Base-by-base conservation (phyloP, 352 stramenopile genomes). In the Phytophthora parvispora region DNA sequence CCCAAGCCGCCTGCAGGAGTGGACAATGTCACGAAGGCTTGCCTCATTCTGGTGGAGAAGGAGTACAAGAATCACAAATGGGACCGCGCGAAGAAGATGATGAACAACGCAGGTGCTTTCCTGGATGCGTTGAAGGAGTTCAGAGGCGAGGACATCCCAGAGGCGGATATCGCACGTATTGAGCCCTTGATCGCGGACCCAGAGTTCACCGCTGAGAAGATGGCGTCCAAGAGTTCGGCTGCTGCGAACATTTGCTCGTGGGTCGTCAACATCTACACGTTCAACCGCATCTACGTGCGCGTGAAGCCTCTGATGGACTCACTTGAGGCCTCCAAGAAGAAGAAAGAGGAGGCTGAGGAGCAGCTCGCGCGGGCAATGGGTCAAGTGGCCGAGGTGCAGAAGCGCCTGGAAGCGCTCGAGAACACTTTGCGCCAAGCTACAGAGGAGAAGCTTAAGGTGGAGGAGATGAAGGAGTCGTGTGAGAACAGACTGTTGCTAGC, bases 61-160 rank as follows among this genome's bases (percentile, higher is more conserved):
- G 95, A 99, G 75, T 99, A 99, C 83, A 99, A 99, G 67, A 97
- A 99, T 63, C 98, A 99, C 74, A 99, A 99, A 59, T 99, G 98
- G 98, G 97, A 99, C 59, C 90, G 93, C 20, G 98, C 98, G 36
- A 99, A 99, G 83, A 98, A 98, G 75, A 99, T 99, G 98, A 99
- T 99, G 98, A 94, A 96, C 68, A 99, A 99, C 69, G 92, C 98
- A 4, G 97, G 97, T 34, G 86, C 92, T 48, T 99, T 99, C 72
- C 89, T 99, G 42, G 92, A 96, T 38, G 83, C 91, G 22, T 78
- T 99, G 16, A 94, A 98, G 61, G 92, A 89, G 6, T 99, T 99
- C 72, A 84, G 83, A 10, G 97, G 97, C 13, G 94, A 99, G 72
- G 90, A 98, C 57, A 99, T 99, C 49, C 95, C 97, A 0, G 97